phyloP scores from a whole-genome alignment of 208 protist genomes.

The Leishmania tarentolae region DNA sequence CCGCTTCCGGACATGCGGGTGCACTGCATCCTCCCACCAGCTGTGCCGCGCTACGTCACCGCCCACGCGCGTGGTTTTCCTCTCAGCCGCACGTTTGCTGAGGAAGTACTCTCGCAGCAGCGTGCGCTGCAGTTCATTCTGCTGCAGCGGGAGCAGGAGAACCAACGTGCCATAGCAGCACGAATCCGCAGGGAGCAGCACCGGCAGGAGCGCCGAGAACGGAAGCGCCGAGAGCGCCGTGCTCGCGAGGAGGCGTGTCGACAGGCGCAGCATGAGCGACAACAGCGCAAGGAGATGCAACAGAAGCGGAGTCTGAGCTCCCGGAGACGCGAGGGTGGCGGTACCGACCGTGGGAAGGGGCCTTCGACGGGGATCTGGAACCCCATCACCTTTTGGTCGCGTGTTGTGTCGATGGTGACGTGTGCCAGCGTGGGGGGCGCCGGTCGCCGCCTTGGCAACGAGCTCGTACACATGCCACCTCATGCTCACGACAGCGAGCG shows the following conservation, averaged over 20 bases:
- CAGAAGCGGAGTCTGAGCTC: slow-evolving; percentile 8
- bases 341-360: slow-evolving; percentile 2
- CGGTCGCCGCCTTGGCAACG: not conserved
- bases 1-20: slow-evolving; percentile 75
- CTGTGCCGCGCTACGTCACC: slow-evolving; percentile 58
- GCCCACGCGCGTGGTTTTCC: slow-evolving; percentile 58
- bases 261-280: slow-evolving; percentile 1
- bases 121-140: slow-evolving; percentile 48
- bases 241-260: slow-evolving; percentile 20
- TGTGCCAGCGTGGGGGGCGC: not conserved
- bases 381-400: slow-evolving; percentile 20
- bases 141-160: slow-evolving; percentile 41
- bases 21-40: slow-evolving; percentile 59
- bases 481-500: not conserved
- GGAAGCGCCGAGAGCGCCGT: slow-evolving; percentile 17
- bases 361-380: slow-evolving; percentile 15
- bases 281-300: slow-evolving; percentile 3
- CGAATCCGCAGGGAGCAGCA: slow-evolving; percentile 22
- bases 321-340: slow-evolving; percentile 2
- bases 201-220: slow-evolving; percentile 22
- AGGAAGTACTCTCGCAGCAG: slow-evolving; percentile 67
- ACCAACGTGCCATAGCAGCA: slow-evolving; percentile 24
- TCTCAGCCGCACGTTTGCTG: slow-evolving; percentile 60
- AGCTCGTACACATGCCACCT: not conserved
- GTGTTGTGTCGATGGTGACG: slow-evolving; percentile 32